These are phyloP conservation scores for Suhomyces ambrosiae DNA, from an alignment of 1,139 yeast species.

Conservation along the genomic window DNA sequence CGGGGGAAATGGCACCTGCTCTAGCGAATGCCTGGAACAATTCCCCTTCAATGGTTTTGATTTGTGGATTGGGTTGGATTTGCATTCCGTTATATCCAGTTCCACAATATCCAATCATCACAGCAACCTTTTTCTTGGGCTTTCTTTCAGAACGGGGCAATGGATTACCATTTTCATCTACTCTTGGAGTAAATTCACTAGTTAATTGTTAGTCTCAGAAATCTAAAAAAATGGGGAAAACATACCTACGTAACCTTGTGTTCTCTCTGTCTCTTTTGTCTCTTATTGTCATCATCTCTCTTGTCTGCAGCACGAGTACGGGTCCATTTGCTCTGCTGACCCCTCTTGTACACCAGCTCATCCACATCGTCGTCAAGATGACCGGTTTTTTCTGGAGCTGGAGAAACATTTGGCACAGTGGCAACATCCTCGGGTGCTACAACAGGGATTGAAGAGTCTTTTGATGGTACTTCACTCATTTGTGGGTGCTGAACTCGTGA, in stretches of 20 bases:
- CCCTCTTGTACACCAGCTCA: constrained; percentile 42
- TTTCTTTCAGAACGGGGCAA: constrained; percentile 60
- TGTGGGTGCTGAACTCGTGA: background rate
- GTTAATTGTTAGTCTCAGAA: constrained; percentile 21
- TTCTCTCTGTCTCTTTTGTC: constrained; percentile 33
- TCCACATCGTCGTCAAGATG: constrained; percentile 14
- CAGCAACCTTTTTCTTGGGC: constrained; percentile 89
- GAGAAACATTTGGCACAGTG: background rate
- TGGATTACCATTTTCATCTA: constrained; percentile 67
- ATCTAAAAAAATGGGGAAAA: constrained; percentile 12
- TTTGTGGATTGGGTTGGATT: constrained; percentile 75
- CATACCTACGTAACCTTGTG: constrained; percentile 54
- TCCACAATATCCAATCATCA: constrained; percentile 95
- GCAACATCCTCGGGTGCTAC: background rate
- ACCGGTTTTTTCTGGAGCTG: background rate
- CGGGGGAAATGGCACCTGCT: constrained; percentile 90
- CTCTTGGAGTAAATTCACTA: constrained; percentile 43
- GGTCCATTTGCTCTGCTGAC: constrained; percentile 47
- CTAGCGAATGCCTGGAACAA: constrained; percentile 79
- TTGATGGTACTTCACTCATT: constrained; percentile 4
- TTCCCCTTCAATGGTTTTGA: constrained; percentile 90
- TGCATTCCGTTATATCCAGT: constrained; percentile 99
- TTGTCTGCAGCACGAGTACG: constrained; percentile 36
- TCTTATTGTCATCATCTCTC: constrained; percentile 35
- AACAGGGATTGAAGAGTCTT: constrained; percentile 5